Percentiles rank a stretch among this genome's conserved stretches.
phyloP scores from a whole-genome alignment of 441 rosid species.

The Aleurites moluccanus region DNA sequence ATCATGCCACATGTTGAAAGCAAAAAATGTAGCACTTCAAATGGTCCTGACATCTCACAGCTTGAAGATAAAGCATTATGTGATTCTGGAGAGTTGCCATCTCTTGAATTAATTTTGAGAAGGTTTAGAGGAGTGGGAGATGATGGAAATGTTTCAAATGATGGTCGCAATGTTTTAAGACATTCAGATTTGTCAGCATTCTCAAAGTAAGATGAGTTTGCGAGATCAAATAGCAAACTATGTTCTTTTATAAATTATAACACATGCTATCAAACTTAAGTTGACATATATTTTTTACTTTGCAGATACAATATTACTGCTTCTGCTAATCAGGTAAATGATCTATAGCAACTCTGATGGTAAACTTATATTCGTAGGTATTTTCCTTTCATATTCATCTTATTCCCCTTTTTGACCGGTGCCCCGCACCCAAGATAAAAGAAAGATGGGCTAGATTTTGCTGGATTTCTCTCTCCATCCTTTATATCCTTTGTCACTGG shows the following conservation, averaged over 20 bases:
- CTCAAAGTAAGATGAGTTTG: slow-evolving; percentile 44
- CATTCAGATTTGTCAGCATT: slow-evolving; percentile 58
- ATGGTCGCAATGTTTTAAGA: slow-evolving; percentile 49
- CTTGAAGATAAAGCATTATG: slow-evolving; percentile 27
- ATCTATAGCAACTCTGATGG: background rate
- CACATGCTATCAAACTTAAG: slow-evolving; percentile 14
- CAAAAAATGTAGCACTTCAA: slow-evolving; percentile 33
- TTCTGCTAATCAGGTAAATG: slow-evolving; percentile 56
- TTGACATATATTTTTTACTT: slow-evolving; percentile 13
- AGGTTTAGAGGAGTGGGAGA: slow-evolving; percentile 46
- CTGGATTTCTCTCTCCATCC: background rate
- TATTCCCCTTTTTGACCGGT: background rate
- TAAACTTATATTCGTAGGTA: background rate
- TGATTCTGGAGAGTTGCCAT: slow-evolving; percentile 37
- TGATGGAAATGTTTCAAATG: slow-evolving; percentile 13
- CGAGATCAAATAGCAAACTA: slow-evolving; percentile 1
- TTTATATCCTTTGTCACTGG: background rate
- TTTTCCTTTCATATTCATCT: too few species aligned
- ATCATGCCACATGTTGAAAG: slow-evolving; percentile 23
- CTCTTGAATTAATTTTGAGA: slow-evolving; percentile 42
- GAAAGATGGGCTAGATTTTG: background rate
- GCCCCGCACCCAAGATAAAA: background rate
- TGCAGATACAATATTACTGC: slow-evolving; percentile 61
- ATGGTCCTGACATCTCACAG: slow-evolving; percentile 36
- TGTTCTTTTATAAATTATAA: slow-evolving; percentile 15